Evolutionary conservation across 352 stramenopile genomes (phyloP).

Genomic region (Aphanomyces invadans): DNA sequence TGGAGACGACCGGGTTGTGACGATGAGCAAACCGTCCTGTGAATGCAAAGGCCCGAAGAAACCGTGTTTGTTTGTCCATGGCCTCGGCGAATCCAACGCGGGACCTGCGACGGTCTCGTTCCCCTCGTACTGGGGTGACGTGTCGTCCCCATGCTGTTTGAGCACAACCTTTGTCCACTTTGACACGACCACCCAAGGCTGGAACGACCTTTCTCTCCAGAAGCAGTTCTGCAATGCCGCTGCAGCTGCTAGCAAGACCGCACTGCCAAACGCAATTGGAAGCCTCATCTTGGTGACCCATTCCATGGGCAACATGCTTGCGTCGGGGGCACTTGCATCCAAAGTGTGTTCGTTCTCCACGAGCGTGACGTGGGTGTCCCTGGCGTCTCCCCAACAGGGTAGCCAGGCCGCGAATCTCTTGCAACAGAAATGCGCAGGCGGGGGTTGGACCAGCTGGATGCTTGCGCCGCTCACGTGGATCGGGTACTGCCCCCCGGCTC

Average conservation of each 20-base stretch:
- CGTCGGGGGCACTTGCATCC: constrained; percentile 38
- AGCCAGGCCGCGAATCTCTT: constrained; percentile 19
- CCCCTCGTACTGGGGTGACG: constrained; percentile 41
- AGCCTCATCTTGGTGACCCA: constrained; percentile 56
- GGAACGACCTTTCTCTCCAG: constrained; percentile 38
- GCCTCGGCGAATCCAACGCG: constrained; percentile 34
- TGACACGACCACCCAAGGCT: constrained; percentile 37
- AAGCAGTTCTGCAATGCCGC: constrained; percentile 33
- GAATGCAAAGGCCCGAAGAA: constrained; percentile 21
- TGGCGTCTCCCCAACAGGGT: constrained; percentile 29
- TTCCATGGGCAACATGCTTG: constrained; percentile 55
- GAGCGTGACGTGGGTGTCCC: constrained; percentile 30
- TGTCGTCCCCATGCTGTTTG: constrained; percentile 53
- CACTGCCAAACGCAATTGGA: constrained; percentile 32
- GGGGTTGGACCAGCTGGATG: constrained; percentile 27
- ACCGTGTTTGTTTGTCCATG: constrained; percentile 53
- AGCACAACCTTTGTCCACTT: constrained; percentile 42
- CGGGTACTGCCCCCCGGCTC: constrained; percentile 36
- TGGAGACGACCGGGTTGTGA: background rate
- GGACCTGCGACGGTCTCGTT: constrained; percentile 32
- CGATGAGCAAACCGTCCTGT: background rate
- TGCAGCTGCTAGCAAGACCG: constrained; percentile 31
- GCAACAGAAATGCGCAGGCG: constrained; percentile 6
- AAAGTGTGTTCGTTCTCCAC: constrained; percentile 31
- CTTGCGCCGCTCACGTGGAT: constrained; percentile 30